Conservation (phyloP, 2,329 filamentous ascomycete genomes). For the Niveomyces coronatus region DNA sequence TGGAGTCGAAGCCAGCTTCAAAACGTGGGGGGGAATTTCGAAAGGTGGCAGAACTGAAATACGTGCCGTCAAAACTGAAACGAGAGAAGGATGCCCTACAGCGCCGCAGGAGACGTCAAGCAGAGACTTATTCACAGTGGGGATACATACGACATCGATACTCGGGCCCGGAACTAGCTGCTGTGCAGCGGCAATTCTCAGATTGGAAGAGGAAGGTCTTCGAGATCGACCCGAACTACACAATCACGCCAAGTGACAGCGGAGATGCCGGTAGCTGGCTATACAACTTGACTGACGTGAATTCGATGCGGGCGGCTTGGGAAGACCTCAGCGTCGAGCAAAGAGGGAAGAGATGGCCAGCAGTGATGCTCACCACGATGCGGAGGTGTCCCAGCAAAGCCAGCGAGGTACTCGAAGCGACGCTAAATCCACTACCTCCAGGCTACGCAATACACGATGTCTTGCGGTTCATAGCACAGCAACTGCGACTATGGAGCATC, state of each 20-base stretch:
- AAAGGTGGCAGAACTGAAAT: neutral
- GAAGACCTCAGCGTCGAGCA: conserved; percentile 16
- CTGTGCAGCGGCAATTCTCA: neutral
- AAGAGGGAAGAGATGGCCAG: conserved; percentile 21
- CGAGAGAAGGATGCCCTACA: neutral
- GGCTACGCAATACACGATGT: conserved; percentile 29
- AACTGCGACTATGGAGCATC: conserved; percentile 12
- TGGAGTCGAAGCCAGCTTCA: neutral
- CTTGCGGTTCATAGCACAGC: conserved; percentile 21
- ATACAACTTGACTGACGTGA: conserved; percentile 18
- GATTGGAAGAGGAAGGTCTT: neutral
- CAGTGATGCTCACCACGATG: conserved; percentile 26
- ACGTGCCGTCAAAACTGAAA: neutral
- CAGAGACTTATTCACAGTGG: conserved; percentile 1
- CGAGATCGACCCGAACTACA: neutral
- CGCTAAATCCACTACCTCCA: conserved; percentile 24
- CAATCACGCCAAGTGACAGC: conserved; percentile 15
- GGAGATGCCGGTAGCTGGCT: conserved; percentile 19
- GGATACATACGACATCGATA: neutral
- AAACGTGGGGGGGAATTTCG: neutral
- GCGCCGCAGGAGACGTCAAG: neutral
- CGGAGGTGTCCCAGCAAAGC: conserved; percentile 22
- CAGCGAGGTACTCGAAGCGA: conserved; percentile 25
- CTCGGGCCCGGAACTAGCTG: neutral
- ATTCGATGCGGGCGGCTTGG: conserved; percentile 26